Base-by-base conservation (phyloP, 2,329 filamentous ascomycete species). In the Epichloe glyceriae region DNA sequence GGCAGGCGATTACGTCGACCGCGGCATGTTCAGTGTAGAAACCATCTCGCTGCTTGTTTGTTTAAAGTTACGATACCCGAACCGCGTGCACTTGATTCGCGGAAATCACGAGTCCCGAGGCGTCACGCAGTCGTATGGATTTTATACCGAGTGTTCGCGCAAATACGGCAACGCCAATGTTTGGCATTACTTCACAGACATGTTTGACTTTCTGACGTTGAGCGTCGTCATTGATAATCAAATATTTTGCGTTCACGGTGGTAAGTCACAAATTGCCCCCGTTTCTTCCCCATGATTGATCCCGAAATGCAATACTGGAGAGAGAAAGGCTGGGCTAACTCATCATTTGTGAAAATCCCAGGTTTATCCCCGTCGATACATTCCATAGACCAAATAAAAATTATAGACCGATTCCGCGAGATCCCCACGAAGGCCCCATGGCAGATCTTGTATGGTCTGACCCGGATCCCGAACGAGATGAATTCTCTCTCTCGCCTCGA, bases 121-220 rank as follows among this genome's bases (percentile, higher is more conserved):
- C 61, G 93, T 98, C 50, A 98, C 93, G 11, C 93, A 98, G 69
- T 97, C 91, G 30, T 98, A 98, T 69, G 93, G 93, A 52, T 98
- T 98, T 72, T 98, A 98, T 67, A 97, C 93, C 20, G 93, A 98
- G 66, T 98, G 93, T 70, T 89, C 86, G 19, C 85, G 93, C 59
- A 98, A 98, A 70, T 98, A 98, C 69, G 93, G 93, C 65, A 97
- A 95, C 64, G 89, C 93, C 56, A 96, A 93, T 61, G 93, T 98
- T 20, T 98, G 93, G 93, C 93, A 98, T 69, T 93, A 97, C 68
- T 98, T 98, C 66, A 98, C 93, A 57, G 93, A 98, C 71, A 97
- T 98, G 90, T 98, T 98, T 70, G 93, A 98, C 71, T 98, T 95
- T 68, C 76, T 98, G 56, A 97, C 91, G 7, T 74, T 98, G 52